These are phyloP conservation scores for Colletotrichum endophyticum DNA, from an alignment of 2,329 filamentous ascomycete genomes.

Conservation along the genomic window DNA sequence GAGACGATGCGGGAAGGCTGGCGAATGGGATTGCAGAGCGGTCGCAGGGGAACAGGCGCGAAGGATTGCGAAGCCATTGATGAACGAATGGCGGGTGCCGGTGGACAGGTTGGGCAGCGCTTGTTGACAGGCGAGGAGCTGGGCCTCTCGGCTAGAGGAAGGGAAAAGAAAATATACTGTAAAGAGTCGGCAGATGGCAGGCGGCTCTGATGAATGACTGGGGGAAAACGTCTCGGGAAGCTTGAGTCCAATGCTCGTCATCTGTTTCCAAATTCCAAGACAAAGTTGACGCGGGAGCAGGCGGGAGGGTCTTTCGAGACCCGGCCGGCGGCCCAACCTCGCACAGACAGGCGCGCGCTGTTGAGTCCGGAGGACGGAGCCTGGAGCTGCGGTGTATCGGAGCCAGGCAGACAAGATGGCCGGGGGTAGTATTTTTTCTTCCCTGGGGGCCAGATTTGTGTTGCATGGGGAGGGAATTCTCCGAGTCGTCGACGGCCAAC, in stretches of 20 bases:
- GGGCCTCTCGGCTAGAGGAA: background rate
- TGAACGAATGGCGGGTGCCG: background rate
- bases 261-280: background rate
- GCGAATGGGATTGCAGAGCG: background rate
- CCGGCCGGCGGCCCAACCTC: slow-evolving; percentile 1
- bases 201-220: background rate
- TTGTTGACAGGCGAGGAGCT: background rate
- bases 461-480: slow-evolving; percentile 5
- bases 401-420: background rate
- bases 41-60: slow-evolving; percentile 8
- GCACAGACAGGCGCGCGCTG: slow-evolving; percentile 16
- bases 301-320: background rate
- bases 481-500: slow-evolving; percentile 11
- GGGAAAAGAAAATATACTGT: background rate
- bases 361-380: background rate
- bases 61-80: slow-evolving; percentile 7
- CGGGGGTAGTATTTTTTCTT: background rate
- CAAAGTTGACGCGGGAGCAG: background rate
- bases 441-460: background rate
- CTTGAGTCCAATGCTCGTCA: background rate
- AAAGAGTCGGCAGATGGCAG: background rate
- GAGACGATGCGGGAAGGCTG: background rate
- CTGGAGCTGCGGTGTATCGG: background rate
- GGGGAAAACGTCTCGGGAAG: background rate
- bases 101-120: background rate